Evolutionary conservation across 108 stramenopile species (phyloP).

Genomic region (Epithemia pelagica): DNA sequence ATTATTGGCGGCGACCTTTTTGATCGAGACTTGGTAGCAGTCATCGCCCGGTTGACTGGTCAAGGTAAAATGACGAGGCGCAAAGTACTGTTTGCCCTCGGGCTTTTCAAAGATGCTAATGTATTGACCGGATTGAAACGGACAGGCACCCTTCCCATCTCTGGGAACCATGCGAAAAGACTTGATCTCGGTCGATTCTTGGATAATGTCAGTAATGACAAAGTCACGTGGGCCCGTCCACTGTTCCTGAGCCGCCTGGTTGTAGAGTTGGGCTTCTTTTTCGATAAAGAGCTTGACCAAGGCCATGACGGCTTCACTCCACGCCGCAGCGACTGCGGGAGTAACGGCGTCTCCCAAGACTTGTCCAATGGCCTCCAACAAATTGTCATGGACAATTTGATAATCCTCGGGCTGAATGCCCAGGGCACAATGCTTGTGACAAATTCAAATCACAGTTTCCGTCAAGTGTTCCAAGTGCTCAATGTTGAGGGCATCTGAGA

Average conservation of each 20-base stretch:
- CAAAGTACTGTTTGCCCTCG: background rate
- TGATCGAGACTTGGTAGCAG: constrained; percentile 9
- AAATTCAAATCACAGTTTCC: constrained; percentile 1
- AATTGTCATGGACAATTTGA: constrained; percentile 12
- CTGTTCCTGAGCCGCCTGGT: constrained; percentile 6
- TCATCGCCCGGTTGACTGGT: constrained; percentile 3
- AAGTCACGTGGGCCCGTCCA: constrained; percentile 13
- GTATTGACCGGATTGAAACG: background rate
- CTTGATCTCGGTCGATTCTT: constrained; percentile 1
- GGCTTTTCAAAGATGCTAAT: background rate
- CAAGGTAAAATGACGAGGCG: background rate
- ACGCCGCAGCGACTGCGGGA: constrained; percentile 11
- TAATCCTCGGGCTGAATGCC: constrained; percentile 7
- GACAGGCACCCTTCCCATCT: background rate
- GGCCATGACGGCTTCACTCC: constrained; percentile 13
- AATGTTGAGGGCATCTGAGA: constrained; percentile 3
- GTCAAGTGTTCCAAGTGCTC: background rate
- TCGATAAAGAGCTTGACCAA: constrained; percentile 13
- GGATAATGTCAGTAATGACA: constrained; percentile 6
- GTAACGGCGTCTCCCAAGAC: constrained; percentile 7
- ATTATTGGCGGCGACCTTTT: background rate
- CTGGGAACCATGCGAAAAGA: background rate
- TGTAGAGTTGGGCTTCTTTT: constrained; percentile 4
- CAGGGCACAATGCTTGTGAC: constrained; percentile 9
- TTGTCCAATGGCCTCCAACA: constrained; percentile 16